Evolutionary conservation across 495 filamentous ascomycete species (phyloP), one percentile per base, ranked within the genome.

Genomic region (Penicillium desertorum): DNA sequence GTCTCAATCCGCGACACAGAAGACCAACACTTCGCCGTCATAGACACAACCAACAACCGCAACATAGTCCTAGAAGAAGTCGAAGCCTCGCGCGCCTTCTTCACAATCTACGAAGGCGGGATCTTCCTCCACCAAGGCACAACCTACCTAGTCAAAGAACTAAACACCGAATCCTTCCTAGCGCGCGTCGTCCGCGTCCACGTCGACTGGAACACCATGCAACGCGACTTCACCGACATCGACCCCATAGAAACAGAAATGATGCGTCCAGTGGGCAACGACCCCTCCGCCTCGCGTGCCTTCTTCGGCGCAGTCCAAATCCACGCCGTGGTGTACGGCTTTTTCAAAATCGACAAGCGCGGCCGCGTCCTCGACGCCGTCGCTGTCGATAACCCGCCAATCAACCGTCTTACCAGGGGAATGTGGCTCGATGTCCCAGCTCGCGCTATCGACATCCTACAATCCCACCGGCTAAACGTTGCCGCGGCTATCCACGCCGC

Each of bases 71-170:
- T 99, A 4, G 94, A 99, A 78, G 91, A 96, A 71, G 82, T 98
- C n/a, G 94, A 98, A 69, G 91, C 91, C 16, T 94, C 91, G 6
- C 86, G 95, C 17, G 94, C 95, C 2, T 91, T 91, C 72, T 97
- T 98, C 74, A 95, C 91, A 41, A 84, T 98, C 61, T 98, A 98
- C 68, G 93, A 98, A 77, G 94, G 95, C 27, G 94, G 90, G 54
- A 96, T 99, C 60, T 99, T 96, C 80, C 82, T 98, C 6, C 95
- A 98, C 70, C 92, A 97, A 77, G 94, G 94, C 52, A 82, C 84
- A 56, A 94, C 86, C 2, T 99, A 96, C 69, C 83, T 99, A 2
- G 88, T 99, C 52, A 87, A 89, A 62, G 90, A 97, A 63, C 89
- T 98, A 67, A 87, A 86, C 65, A 85, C 87, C 16, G 88, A 93